Conservation (phyloP, 75 land plant species). For the Pinus taeda region DNA sequence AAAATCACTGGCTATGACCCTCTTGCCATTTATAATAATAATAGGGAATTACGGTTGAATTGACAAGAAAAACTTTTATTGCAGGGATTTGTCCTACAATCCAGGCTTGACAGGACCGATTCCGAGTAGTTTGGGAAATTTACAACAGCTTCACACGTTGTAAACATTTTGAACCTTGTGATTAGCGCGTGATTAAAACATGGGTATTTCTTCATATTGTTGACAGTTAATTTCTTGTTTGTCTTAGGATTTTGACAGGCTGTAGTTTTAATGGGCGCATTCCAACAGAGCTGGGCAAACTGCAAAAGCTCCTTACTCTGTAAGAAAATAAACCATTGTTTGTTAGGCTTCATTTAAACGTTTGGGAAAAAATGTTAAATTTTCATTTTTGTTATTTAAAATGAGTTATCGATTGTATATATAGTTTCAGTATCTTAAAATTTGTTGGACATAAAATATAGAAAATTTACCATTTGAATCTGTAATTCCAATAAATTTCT, state of each 20-base stretch:
- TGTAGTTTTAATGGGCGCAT: conserved; percentile 19
- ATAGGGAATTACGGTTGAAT: background rate
- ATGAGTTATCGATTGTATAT: too few relatives aligned
- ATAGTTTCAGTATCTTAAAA: too few relatives aligned
- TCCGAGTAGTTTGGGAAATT: conserved; percentile 17
- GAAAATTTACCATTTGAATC: too few relatives aligned
- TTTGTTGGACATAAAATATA: too few relatives aligned
- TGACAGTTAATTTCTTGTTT: background rate
- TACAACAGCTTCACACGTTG: conserved; percentile 11
- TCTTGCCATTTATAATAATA: too few relatives aligned
- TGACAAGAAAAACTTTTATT: background rate
- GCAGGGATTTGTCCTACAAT: conserved; percentile 26
- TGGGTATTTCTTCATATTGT: background rate
- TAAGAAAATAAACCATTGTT: background rate
- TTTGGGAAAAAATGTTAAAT: too few relatives aligned
- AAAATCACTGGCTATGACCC: too few relatives aligned
- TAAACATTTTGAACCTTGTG: background rate
- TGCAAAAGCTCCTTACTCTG: background rate
- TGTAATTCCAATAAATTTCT: too few relatives aligned
- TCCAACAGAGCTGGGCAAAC: conserved; percentile 21
- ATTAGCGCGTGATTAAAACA: background rate
- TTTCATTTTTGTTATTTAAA: too few relatives aligned
- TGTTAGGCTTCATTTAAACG: background rate
- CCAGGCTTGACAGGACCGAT: conserved; percentile 17
- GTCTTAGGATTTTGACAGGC: conserved; percentile 6